Evolutionary conservation across 2,329 filamentous ascomycete genomes (phyloP).

Genomic region (Trichophyton simii): DNA sequence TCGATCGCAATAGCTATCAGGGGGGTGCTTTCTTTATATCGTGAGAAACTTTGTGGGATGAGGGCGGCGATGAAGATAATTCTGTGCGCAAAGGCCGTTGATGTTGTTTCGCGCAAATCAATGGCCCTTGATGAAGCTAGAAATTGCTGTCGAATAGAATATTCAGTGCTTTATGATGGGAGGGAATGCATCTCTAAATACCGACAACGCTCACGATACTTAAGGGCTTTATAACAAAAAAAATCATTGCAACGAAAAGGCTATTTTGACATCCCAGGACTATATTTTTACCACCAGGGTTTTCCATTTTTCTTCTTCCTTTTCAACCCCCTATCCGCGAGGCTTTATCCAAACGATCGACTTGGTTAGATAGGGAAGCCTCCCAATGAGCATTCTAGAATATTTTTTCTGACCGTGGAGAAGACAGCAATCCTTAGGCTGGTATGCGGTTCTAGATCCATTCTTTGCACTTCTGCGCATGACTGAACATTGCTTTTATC

Average conservation of each 20-base stretch:
- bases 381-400: not conserved
- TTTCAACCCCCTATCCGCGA: not conserved
- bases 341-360: not conserved
- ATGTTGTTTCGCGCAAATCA: not conserved
- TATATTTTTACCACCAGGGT: not conserved
- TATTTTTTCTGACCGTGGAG: not conserved
- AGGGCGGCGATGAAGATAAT: not conserved
- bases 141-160: not conserved
- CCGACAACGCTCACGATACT: not conserved
- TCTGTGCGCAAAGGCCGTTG: not conserved
- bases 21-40: not conserved
- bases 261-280: not conserved
- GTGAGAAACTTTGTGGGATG: not conserved
- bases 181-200: not conserved
- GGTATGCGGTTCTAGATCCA: not conserved
- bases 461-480: not conserved
- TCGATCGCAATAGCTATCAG: not conserved
- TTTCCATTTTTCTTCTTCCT: not conserved
- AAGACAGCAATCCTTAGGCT: not conserved
- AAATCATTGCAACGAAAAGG: not conserved
- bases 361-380: not conserved
- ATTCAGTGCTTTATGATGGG: not conserved
- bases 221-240: not conserved
- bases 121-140: not conserved
- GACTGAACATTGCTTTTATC: slow-evolving; percentile 2